Base-by-base conservation (phyloP, 2,329 filamentous ascomycete species). In the Lasiodiplodia theobromae region DNA sequence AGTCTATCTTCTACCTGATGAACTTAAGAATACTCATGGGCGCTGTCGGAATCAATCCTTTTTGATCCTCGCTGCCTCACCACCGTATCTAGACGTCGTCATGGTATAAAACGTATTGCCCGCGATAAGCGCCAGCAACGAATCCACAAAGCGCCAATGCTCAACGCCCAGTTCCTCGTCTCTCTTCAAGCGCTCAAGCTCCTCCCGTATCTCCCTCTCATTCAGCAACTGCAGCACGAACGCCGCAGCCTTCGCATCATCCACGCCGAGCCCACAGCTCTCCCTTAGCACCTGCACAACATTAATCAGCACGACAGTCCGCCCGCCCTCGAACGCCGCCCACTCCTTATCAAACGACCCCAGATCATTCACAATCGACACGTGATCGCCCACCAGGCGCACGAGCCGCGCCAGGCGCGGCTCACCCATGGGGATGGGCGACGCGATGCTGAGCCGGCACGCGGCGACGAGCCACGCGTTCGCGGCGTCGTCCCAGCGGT, bases 21-120 rank as follows among this genome's bases (percentile, higher is more conserved):
- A 34, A 8, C 8, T 34, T 3, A 2, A 10, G 7, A 34, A 34
- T 34, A 34, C 31, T 3, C 31, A 34, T 10, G 8, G 1, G 8
- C 8, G 7, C 8, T 34, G 31, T 10, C 2, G 7, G 2, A 7
- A 34, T 58, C n/a, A 58, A 10, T 58, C n/a, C 38, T 31, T 62
- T 40, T 28, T 49, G 18, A 62, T 62, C 38, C 57, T 62, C 38
- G 57, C 57, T 4, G 14, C 57, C 38, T 62, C 57, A 7, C 57
- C 57, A 12, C 57, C 57, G 18, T 62, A 62, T 23, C 57, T 62
- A 23, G 57, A 62, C 57, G 57, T 62, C 38, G 57, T 62, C 57
- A 62, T 62, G n/a, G 57, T 62, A 25, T 62, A 62, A 31, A 62
- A 62, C 14, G 57, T 49, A n/a, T 62, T 62, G 4, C 57, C 57